These are phyloP conservation scores for Parietaria judaica DNA, from an alignment of 306 rosid genomes.

Conservation along the genomic window DNA sequence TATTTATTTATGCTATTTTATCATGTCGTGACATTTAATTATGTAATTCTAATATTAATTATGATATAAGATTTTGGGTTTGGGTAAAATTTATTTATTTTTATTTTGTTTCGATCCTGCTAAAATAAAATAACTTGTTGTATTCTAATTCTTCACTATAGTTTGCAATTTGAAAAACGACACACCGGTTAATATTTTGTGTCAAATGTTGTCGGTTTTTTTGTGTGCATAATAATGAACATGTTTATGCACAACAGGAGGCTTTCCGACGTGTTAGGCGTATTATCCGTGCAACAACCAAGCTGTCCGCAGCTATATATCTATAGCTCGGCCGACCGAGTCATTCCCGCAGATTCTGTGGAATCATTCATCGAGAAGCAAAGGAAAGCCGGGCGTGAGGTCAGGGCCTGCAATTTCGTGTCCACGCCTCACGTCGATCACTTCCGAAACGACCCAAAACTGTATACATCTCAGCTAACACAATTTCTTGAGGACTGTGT, in stretches of 20 bases:
- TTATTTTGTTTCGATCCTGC: too few species aligned
- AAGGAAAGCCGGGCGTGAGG: slow-evolving; percentile 68
- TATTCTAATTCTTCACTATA: too few species aligned
- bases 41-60: too few species aligned
- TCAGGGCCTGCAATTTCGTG: slow-evolving; percentile 86
- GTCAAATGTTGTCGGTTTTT: too few species aligned
- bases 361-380: slow-evolving; percentile 79
- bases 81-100: too few species aligned
- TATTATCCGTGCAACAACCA: slow-evolving; percentile 72
- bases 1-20: too few species aligned
- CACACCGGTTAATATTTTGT: too few species aligned
- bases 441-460: slow-evolving; percentile 77
- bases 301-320: slow-evolving; percentile 85
- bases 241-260: slow-evolving; percentile 49
- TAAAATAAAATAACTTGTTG: too few species aligned
- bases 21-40: too few species aligned
- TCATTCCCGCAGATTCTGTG: slow-evolving; percentile 75
- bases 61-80: too few species aligned
- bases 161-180: too few species aligned
- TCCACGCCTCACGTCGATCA: slow-evolving; percentile 98
- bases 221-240: too few species aligned
- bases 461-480: slow-evolving; percentile 72
- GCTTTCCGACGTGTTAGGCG: slow-evolving; percentile 70
- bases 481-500: slow-evolving; percentile 74
- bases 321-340: slow-evolving; percentile 88